A percentile compares a stretch with the other conserved stretches of the same genome.
These are phyloP conservation scores for Tylopilus felleus DNA, from an alignment of 768 basidiomycete genomes.

Conservation along the genomic window DNA sequence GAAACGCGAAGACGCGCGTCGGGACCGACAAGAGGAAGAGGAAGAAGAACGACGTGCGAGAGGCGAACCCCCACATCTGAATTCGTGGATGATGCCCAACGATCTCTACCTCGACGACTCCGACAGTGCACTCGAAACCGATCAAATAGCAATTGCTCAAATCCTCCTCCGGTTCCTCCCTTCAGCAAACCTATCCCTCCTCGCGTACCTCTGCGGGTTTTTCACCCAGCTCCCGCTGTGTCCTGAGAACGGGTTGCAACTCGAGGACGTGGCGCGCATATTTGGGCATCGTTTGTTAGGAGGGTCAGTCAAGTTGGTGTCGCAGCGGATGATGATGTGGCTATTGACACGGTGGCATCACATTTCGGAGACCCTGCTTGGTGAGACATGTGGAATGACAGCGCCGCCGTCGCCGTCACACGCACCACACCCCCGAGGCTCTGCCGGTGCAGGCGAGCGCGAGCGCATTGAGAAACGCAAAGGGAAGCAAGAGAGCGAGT, in stretches of 20 bases:
- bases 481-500: constrained; percentile 3
- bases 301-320: constrained; percentile 23
- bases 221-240: constrained; percentile 51
- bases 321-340: constrained; percentile 34
- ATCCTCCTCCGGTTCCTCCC: constrained; percentile 51
- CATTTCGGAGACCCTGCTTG: constrained; percentile 26
- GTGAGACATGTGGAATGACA: constrained; percentile 25
- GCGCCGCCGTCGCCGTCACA: constrained; percentile 10
- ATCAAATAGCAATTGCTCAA: constrained; percentile 41
- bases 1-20: constrained; percentile 31
- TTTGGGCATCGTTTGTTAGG: constrained; percentile 44
- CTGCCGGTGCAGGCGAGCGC: background rate
- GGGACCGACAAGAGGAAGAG: constrained; percentile 29
- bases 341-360: constrained; percentile 26
- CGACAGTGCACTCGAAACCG: constrained; percentile 27
- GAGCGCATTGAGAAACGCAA: constrained; percentile 19
- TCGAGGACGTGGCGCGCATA: constrained; percentile 44
- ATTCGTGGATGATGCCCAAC: constrained; percentile 7
- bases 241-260: constrained; percentile 46
- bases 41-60: constrained; percentile 31
- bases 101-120: constrained; percentile 15
- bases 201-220: constrained; percentile 46
- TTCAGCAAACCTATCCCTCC: constrained; percentile 36
- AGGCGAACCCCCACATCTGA: constrained; percentile 25
- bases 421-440: background rate